A percentile compares a stretch with the other conserved stretches of the same genome.
Evolutionary conservation across 1,284 basidiomycete species (phyloP).

Genomic region (Ganoderma sinense): DNA sequence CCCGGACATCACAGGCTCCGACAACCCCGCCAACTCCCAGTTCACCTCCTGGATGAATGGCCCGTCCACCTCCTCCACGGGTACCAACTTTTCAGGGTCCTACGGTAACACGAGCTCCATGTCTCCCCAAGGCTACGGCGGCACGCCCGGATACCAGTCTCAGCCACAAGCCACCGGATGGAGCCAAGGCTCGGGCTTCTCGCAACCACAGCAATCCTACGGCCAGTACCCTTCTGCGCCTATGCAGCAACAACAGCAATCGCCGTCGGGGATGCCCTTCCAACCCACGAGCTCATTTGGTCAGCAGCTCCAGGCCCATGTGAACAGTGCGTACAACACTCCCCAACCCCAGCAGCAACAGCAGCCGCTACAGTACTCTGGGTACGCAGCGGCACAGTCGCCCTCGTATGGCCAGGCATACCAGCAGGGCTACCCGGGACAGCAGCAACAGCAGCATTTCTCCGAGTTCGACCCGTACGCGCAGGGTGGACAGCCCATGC

Average conservation of each 20-base stretch:
- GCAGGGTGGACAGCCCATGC: constrained; percentile 8
- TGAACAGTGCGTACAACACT: constrained; percentile 28
- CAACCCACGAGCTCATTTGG: constrained; percentile 44
- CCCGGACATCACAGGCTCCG: constrained; percentile 41
- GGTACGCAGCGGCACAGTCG: constrained; percentile 29
- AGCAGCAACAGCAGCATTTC: constrained; percentile 38
- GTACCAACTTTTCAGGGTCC: constrained; percentile 25
- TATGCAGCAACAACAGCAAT: constrained; percentile 34
- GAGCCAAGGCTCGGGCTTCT: constrained; percentile 32
- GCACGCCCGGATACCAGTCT: constrained; percentile 27
- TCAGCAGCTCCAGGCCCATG: constrained; percentile 43
- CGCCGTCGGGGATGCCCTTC: constrained; percentile 39
- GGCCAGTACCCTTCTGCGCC: constrained; percentile 26
- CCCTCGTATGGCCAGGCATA: constrained; percentile 35
- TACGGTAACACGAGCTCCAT: constrained; percentile 26
- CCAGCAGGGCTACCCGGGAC: constrained; percentile 32
- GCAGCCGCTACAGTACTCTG: constrained; percentile 31
- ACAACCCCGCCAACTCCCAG: constrained; percentile 31
- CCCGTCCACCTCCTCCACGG: constrained; percentile 28
- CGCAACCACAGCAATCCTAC: constrained; percentile 31
- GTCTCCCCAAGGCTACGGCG: constrained; percentile 25
- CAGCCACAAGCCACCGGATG: constrained; percentile 32
- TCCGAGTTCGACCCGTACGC: constrained; percentile 47
- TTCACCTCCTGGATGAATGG: constrained; percentile 40
- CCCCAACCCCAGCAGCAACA: constrained; percentile 34